A percentile compares a stretch with the other conserved stretches of the same genome.
These are phyloP conservation scores for Ensete ventricosum DNA, from an alignment of 176 grass and related monocot species.

Conservation along the genomic window DNA sequence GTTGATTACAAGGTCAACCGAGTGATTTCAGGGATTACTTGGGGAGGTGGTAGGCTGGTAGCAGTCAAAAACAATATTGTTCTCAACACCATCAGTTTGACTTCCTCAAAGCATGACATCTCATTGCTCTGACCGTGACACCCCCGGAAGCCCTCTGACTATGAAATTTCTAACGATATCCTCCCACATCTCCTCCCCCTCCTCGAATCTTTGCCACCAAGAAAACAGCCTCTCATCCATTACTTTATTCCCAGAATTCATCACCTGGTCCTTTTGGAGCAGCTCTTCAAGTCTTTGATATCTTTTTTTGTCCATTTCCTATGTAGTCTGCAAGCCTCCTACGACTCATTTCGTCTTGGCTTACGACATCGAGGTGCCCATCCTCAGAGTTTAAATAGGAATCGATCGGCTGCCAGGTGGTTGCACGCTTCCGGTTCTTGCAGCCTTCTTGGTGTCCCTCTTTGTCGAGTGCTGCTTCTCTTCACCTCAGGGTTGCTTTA, in stretches of 20 bases:
- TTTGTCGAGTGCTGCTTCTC: background rate
- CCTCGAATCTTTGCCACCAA: background rate
- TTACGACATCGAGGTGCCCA: slow-evolving; percentile 2
- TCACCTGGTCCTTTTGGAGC: background rate
- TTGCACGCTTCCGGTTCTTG: background rate
- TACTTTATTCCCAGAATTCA: background rate
- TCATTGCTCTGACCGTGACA: background rate
- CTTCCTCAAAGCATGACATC: background rate
- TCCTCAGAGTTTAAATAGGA: background rate
- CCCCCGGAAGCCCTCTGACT: background rate
- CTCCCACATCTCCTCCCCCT: background rate
- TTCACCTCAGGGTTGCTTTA: background rate
- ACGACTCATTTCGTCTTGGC: background rate
- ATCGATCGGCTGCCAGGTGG: background rate
- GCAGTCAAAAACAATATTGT: background rate
- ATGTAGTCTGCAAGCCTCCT: background rate
- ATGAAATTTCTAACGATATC: background rate
- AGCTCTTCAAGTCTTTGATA: background rate
- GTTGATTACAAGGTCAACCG: too few relatives aligned
- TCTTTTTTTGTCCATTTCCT: background rate
- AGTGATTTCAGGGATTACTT: background rate
- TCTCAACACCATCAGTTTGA: background rate
- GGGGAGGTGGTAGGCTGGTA: background rate
- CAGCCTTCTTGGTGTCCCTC: background rate
- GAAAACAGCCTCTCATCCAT: background rate